These are phyloP conservation scores for Hypholoma sublateritium DNA, from an alignment of 768 basidiomycete species.

Conservation along the genomic window DNA sequence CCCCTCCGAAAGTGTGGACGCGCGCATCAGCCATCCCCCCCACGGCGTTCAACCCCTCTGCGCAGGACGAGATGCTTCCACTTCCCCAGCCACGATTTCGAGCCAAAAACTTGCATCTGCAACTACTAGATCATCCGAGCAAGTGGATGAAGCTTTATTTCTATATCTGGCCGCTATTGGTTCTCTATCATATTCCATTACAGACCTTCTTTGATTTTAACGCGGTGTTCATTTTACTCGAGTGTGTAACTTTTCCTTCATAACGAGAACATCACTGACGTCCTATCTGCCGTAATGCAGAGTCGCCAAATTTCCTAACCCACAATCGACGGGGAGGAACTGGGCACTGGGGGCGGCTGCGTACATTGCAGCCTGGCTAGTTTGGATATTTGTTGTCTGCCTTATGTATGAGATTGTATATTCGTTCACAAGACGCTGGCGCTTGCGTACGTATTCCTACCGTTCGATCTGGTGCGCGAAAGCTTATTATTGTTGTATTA, in stretches of 20 bases:
- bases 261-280: neutral
- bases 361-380: slow-evolving; percentile 79
- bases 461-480: slow-evolving; percentile 6
- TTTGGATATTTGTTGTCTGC: slow-evolving; percentile 72
- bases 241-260: slow-evolving; percentile 53
- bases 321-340: slow-evolving; percentile 66
- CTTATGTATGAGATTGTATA: slow-evolving; percentile 77
- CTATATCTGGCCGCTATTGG: slow-evolving; percentile 67
- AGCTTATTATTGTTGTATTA: slow-evolving; percentile 5
- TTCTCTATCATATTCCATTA: slow-evolving; percentile 69
- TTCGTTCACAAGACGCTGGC: slow-evolving; percentile 75
- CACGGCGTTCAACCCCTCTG: slow-evolving; percentile 15
- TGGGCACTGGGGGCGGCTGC: slow-evolving; percentile 85
- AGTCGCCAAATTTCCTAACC: slow-evolving; percentile 73
- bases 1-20: slow-evolving; percentile 21
- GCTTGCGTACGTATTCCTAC: slow-evolving; percentile 64
- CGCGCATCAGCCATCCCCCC: slow-evolving; percentile 16
- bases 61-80: slow-evolving; percentile 20
- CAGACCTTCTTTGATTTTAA: slow-evolving; percentile 92
- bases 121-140: slow-evolving; percentile 64
- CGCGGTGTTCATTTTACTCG: slow-evolving; percentile 76
- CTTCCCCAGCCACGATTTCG: slow-evolving; percentile 64
- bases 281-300: slow-evolving; percentile 33
- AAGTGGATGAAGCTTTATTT: slow-evolving; percentile 57
- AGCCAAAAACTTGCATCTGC: slow-evolving; percentile 65